Conservation (phyloP, 2,329 filamentous ascomycete species). For the Metarhizium robertsii region DNA sequence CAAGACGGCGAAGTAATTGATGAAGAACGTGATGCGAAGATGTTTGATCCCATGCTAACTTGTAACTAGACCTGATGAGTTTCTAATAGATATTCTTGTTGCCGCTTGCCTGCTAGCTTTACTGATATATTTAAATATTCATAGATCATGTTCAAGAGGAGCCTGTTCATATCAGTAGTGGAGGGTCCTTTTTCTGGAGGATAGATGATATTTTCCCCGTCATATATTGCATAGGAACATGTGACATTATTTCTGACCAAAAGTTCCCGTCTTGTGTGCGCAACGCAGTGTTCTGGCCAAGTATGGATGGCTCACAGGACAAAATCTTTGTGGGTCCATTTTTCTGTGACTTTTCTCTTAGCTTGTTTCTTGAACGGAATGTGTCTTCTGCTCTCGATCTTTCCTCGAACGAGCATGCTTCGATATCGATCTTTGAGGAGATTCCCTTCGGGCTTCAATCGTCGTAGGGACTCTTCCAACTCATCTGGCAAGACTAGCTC, state of each 20-base stretch:
- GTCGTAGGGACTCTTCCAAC: conserved; percentile 68
- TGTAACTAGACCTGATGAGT: conserved; percentile 39
- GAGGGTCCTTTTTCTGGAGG: not conserved
- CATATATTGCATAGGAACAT: not conserved
- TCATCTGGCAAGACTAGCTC: conserved; percentile 78
- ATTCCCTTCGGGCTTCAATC: conserved; percentile 93
- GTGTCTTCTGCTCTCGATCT: conserved; percentile 73
- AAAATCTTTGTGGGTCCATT: conserved; percentile 98
- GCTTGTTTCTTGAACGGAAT: conserved; percentile 75
- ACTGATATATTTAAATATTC: no score
- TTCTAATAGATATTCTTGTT: conserved; percentile 24
- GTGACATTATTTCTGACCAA: not conserved
- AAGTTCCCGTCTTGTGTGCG: not conserved
- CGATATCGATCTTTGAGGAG: conserved; percentile 85
- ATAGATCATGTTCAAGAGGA: no score
- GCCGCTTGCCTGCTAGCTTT: not conserved
- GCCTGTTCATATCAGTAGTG: not conserved
- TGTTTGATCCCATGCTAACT: not conserved
- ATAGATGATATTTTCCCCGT: not conserved
- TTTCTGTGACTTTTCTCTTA: conserved; percentile 77
- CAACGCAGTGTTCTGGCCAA: not conserved
- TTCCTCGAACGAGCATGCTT: conserved; percentile 78
- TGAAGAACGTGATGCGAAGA: not conserved
- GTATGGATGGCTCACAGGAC: conserved; percentile 3
- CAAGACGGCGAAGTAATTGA: not conserved